Base-by-base conservation (phyloP, 2,329 filamentous ascomycete species). In the Alternaria metachromatica region DNA sequence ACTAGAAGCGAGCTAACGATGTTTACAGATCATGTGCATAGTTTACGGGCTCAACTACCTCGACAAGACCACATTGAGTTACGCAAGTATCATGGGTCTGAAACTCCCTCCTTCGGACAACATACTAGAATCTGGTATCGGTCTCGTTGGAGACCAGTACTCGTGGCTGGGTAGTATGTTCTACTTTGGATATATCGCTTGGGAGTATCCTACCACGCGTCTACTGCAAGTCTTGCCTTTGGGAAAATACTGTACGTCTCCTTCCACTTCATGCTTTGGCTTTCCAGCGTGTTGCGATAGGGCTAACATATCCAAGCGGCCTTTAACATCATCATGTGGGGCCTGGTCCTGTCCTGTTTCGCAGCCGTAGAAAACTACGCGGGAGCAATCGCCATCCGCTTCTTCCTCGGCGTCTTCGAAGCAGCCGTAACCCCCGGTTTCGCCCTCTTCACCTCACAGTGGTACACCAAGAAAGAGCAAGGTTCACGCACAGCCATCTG, bases 381-480 rank as follows among this genome's bases (percentile, higher is more conserved):
- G 0, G 87, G 89, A 2, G 87, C 88, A 0, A 84, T 91, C 21
- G 88, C 87, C 1, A 85, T 92, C 33, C 86, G 90, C 0, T 89
- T 92, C 74, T 87, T 92, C 69, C 83, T 92, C 1, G 90, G 90
- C 26, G 82, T 90, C 0, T 90, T 90, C 59, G 90, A 93, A 74
- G 83, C 88, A 0, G 88, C 89, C 0, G 88, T 92, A 2, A 90
- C 88, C 0, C 90, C 90, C 1, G 89, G 89, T 0, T 92, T 92
- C 69, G 87, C 88, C 0, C 82, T 92, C 2, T 84, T 92, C 68
- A 92, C 89, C 1, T 87, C 84, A 4, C 88, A 91, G 79, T 92
- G 90, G 90, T 93, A 92, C 70, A 92, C 90, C 1, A 89, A 89
- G 75, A 83, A 84, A 58, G 90, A 92, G 74, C 90, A 92, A 79